Conservation (phyloP, 1,284 basidiomycete genomes). For the Cutaneotrichosporon daszewskae region DNA sequence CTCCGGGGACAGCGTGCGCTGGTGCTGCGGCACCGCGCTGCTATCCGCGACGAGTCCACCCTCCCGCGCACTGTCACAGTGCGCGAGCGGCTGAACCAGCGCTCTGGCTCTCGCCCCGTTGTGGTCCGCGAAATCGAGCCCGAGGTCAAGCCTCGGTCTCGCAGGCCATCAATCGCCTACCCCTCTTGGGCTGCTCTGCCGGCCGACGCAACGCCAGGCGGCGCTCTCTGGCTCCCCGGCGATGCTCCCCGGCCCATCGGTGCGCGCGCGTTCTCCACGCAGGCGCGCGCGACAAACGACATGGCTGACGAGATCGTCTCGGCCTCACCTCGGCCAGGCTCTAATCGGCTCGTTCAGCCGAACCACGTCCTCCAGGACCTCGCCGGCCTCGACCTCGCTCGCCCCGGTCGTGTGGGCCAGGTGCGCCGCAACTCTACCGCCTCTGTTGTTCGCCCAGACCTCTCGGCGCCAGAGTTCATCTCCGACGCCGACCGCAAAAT, state of each 20-base stretch:
- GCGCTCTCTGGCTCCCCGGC: conserved; percentile 13
- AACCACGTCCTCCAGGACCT: conserved; percentile 41
- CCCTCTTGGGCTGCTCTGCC: conserved; percentile 15
- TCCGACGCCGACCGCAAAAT: conserved; percentile 3
- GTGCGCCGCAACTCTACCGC: conserved; percentile 31
- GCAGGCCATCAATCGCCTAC: conserved; percentile 14
- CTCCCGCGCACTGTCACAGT: conserved; percentile 11
- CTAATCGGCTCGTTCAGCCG: conserved; percentile 22
- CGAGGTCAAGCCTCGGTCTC: conserved; percentile 1
- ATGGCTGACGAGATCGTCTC: conserved; percentile 5
- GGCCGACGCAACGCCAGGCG: conserved; percentile 10
- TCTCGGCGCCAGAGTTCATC: conserved; percentile 4
- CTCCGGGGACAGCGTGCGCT: conserved; percentile 13
- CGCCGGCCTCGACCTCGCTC: conserved; percentile 32
- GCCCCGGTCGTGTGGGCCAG: conserved; percentile 16
- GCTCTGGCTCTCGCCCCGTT: conserved; percentile 23
- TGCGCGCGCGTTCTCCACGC: conserved; percentile 27
- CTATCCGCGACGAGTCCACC: conserved; percentile 7
- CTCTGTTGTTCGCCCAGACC: conserved; percentile 15
- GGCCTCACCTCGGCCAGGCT: conserved; percentile 7
- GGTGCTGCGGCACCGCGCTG: conserved; percentile 7
- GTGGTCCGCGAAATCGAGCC: conserved; percentile 23
- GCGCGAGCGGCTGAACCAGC: conserved; percentile 11
- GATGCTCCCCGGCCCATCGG: conserved; percentile 15
- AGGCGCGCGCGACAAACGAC: conserved; percentile 3